These are phyloP conservation scores for Microbotryum scabiosae DNA, from an alignment of 1,284 basidiomycete genomes.

Conservation along the genomic window DNA sequence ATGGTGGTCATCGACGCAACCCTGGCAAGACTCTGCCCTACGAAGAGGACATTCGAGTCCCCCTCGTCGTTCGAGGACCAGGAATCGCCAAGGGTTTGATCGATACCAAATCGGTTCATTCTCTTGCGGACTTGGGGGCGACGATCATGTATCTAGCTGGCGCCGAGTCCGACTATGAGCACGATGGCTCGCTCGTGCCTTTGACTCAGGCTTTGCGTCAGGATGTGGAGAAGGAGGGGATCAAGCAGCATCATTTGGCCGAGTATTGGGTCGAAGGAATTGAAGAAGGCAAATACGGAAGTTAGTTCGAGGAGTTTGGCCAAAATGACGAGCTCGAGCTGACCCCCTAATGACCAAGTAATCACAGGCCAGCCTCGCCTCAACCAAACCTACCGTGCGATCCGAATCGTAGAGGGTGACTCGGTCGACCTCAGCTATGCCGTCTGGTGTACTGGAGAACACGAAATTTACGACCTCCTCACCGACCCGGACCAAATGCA, in stretches of 20 bases:
- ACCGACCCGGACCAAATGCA: constrained; percentile 35
- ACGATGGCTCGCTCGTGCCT: constrained; percentile 35
- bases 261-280: constrained; percentile 37
- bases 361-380: background rate
- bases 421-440: constrained; percentile 33
- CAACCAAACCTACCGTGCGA: constrained; percentile 37
- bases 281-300: constrained; percentile 35
- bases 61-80: constrained; percentile 34
- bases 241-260: constrained; percentile 28
- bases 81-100: constrained; percentile 24
- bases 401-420: constrained; percentile 34
- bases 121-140: constrained; percentile 36
- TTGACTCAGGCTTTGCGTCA: constrained; percentile 17
- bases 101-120: constrained; percentile 30
- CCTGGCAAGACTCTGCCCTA: constrained; percentile 38
- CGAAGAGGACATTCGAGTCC: constrained; percentile 36
- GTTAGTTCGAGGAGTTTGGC: background rate
- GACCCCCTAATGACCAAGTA: too few species aligned
- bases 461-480: constrained; percentile 38
- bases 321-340: too few species aligned
- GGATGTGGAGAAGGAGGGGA: background rate
- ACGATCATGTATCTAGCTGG: constrained; percentile 38
- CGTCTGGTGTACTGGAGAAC: constrained; percentile 40
- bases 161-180: constrained; percentile 32
- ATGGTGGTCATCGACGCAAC: constrained; percentile 37